These are phyloP conservation scores for Dipodascopsis uninucleata DNA, from an alignment of 805 yeast genomes.

Conservation along the genomic window DNA sequence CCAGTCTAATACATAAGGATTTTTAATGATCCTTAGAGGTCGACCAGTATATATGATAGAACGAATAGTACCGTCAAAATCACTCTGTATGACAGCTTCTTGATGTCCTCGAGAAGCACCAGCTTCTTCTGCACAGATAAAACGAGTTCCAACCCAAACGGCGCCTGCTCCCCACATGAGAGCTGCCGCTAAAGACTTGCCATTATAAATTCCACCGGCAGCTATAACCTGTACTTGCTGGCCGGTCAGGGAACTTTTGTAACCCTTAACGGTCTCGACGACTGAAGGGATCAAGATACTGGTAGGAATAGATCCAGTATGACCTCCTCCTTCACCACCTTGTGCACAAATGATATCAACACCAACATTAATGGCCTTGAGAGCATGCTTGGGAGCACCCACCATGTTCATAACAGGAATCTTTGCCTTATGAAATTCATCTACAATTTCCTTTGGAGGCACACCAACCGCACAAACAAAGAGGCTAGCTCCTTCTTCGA, in stretches of 20 bases:
- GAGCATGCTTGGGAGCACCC: conserved; percentile 30
- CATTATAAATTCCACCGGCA: conserved; percentile 33
- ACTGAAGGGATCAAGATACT: conserved; percentile 31
- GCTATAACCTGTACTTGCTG: conserved; percentile 30
- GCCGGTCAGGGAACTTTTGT: conserved; percentile 29
- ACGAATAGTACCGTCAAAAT: conserved; percentile 29
- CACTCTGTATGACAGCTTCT: conserved; percentile 26
- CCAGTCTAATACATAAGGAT: conserved; percentile 31
- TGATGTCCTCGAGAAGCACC: conserved; percentile 31
- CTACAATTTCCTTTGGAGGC: conserved; percentile 30
- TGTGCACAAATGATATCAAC: conserved; percentile 32
- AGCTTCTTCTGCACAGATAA: conserved; percentile 31
- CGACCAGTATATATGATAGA: conserved; percentile 32
- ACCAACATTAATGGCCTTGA: conserved; percentile 30
- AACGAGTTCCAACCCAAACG: conserved; percentile 34
- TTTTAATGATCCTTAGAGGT: conserved; percentile 28
- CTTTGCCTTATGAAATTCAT: conserved; percentile 28
- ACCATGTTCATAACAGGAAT: conserved; percentile 33
- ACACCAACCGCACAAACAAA: conserved; percentile 33
- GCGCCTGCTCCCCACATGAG: conserved; percentile 30
- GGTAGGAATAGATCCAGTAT: conserved; percentile 31
- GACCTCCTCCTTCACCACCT: conserved; percentile 35
- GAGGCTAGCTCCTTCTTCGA: conserved; percentile 28
- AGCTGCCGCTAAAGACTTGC: conserved; percentile 31
- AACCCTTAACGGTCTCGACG: conserved; percentile 29